Conservation (phyloP, 192 early-diverging fungal genomes). For the Coemansia sp. region DNA sequence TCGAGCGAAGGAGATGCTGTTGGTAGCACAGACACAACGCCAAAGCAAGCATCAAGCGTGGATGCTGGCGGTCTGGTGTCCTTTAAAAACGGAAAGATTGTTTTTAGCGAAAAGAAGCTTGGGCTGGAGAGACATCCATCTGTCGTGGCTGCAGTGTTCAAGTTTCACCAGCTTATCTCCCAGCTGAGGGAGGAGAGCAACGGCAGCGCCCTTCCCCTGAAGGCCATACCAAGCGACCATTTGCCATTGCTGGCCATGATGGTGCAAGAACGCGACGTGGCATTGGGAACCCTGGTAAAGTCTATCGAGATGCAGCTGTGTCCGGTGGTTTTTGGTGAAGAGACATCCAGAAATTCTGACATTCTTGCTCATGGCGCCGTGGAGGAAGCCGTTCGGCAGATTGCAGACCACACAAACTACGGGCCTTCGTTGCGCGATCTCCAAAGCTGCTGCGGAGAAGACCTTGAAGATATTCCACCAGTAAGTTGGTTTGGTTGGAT, state of each 20-base stretch:
- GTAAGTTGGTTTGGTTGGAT: conserved; percentile 5
- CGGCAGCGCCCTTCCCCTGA: conserved; percentile 22
- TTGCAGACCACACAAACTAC: conserved; percentile 45
- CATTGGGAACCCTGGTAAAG: conserved; percentile 27
- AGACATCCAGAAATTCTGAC: conserved; percentile 22
- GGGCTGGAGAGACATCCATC: conserved; percentile 46
- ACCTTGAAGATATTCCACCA: conserved; percentile 30
- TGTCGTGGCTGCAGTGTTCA: conserved; percentile 38
- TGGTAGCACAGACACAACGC: background rate
- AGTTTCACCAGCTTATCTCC: conserved; percentile 46
- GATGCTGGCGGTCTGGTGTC: conserved; percentile 3
- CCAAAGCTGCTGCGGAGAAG: conserved; percentile 5
- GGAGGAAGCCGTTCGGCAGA: conserved; percentile 21
- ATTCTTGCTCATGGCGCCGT: conserved; percentile 33
- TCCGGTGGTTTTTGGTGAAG: conserved; percentile 44
- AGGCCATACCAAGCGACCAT: conserved; percentile 28
- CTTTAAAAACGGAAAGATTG: conserved; percentile 41
- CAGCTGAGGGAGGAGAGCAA: conserved; percentile 20
- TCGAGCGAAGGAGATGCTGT: background rate
- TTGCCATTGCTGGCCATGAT: conserved; percentile 44
- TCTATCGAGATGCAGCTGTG: conserved; percentile 44
- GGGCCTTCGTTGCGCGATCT: conserved; percentile 33
- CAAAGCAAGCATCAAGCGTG: conserved; percentile 8
- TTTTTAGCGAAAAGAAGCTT: conserved; percentile 40
- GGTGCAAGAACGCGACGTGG: conserved; percentile 42